Evolutionary conservation across 345 rosid genomes (phyloP), one percentile per base, ranked within the genome.

Genomic region (Ceriops tagal): DNA sequence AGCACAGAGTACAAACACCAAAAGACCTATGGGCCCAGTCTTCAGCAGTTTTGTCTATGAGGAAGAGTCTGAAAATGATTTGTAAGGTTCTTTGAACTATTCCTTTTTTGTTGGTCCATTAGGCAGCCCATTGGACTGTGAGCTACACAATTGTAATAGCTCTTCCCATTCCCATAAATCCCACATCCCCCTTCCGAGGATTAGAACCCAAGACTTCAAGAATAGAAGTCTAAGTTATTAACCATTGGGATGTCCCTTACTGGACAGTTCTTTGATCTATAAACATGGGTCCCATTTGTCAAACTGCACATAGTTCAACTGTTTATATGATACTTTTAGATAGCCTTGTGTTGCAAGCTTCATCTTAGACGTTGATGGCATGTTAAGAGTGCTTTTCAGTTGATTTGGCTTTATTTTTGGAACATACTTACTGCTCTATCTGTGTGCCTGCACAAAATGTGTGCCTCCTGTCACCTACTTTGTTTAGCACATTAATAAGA

Each of bases 11-110:
- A 58, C 71, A 52, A 88, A 88, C 64, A 62, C 82, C 52, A 80
- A 75, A 74, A 91, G 88, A 72, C 87, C 92, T 20, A 80, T 95
- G 91, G 99, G 98, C 64, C 92, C 99, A 8, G 93, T 86, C 79
- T 95, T 95, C 81, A 92, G 98, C 88, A 86, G 98, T 31, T 83
- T 84, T 71, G 85, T 82, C 22, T 79, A 78, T 35, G 91, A 92
- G 79, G 98, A 89, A 56, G 95, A 86, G 86, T 76, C 97, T 59
- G 85, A 77, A 81, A 81, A 77, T 86, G 99, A 92, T 58, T 75
- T 83, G 99, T 95, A 89, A 89, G 93, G 81, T 84, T 83, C 84
- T 85, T 63, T 61, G 55, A 59, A 24, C 68, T 75, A 65, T 7
- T 7, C 0, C 1, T 34, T 6, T 34, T 34, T 34, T 34, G 6